A percentile compares a stretch with the other conserved stretches of the same genome.
These are phyloP conservation scores for Medicago ruthenica DNA, from an alignment of 306 rosid species.

Conservation along the genomic window DNA sequence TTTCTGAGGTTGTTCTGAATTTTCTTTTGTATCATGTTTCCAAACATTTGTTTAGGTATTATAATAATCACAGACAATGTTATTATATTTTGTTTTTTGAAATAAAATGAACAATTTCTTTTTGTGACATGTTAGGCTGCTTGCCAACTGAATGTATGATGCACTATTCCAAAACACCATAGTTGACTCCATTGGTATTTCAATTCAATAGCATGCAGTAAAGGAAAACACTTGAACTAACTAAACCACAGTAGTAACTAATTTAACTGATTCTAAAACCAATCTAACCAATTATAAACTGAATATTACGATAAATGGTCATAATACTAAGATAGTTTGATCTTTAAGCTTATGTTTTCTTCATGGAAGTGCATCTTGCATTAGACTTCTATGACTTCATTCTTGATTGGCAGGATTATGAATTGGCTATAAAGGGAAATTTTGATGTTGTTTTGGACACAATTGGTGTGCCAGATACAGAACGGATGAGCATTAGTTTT, in stretches of 20 bases:
- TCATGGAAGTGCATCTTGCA: constrained; percentile 18
- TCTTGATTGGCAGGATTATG: constrained; percentile 63
- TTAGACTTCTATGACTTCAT: constrained; percentile 23
- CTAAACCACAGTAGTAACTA: neutral
- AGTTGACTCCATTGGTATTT: too few relatives aligned
- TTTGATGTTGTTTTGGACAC: constrained; percentile 96
- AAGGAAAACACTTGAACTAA: neutral
- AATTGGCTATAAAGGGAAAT: constrained; percentile 72
- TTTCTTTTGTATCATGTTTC: too few relatives aligned
- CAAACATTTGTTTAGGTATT: too few relatives aligned
- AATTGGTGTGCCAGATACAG: constrained; percentile 79
- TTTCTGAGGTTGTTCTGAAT: too few relatives aligned
- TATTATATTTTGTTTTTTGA: too few relatives aligned
- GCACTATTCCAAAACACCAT: too few relatives aligned
- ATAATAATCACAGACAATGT: too few relatives aligned
- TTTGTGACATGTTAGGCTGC: too few relatives aligned
- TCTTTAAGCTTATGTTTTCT: constrained; percentile 31
- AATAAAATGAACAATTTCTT: too few relatives aligned
- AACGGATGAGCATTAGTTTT: too few relatives aligned
- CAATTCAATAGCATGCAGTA: too few relatives aligned
- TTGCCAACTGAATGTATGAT: too few relatives aligned
- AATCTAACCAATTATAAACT: neutral
- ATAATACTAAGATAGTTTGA: constrained; percentile 7
- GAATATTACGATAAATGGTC: neutral
- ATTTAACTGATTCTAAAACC: neutral